Conservation (phyloP, 2,329 filamentous ascomycete species). For the Epichloe coenophiala region DNA sequence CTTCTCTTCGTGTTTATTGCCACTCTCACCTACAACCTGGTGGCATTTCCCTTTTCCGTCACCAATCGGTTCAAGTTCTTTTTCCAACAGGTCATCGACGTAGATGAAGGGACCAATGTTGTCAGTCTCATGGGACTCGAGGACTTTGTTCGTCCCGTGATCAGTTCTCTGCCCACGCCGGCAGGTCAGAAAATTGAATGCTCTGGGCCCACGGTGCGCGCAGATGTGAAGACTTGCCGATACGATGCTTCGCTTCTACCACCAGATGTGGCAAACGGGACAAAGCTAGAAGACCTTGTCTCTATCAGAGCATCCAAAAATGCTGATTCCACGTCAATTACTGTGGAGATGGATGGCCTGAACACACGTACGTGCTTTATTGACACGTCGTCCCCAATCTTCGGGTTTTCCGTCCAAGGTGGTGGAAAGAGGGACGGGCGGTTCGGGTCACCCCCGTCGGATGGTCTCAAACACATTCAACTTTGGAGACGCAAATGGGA, state of each 20-base stretch:
- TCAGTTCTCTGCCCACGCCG: conserved; percentile 57
- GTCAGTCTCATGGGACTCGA: conserved; percentile 58
- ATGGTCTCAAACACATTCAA: conserved; percentile 53
- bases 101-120: conserved; percentile 56
- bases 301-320: conserved; percentile 32
- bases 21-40: conserved; percentile 74
- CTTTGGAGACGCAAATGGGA: conserved; percentile 77
- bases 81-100: conserved; percentile 70
- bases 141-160: conserved; percentile 52
- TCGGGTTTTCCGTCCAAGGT: conserved; percentile 48
- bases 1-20: conserved; percentile 58
- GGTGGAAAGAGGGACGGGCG: conserved; percentile 45
- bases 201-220: conserved; percentile 20
- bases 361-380: conserved; percentile 73
- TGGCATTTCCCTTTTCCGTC: conserved; percentile 71
- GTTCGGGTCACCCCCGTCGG: conserved; percentile 49
- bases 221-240: conserved; percentile 46
- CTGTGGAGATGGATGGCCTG: conserved; percentile 51
- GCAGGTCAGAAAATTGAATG: conserved; percentile 48
- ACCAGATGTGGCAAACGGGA: conserved; percentile 45
- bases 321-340: conserved; percentile 33
- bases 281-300: conserved; percentile 43
- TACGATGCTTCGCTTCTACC: conserved; percentile 50
- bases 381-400: conserved; percentile 54
- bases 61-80: conserved; percentile 72